These are phyloP conservation scores for Ophiostoma sp. DNA, from an alignment of 2,329 filamentous ascomycete species.

Conservation along the genomic window DNA sequence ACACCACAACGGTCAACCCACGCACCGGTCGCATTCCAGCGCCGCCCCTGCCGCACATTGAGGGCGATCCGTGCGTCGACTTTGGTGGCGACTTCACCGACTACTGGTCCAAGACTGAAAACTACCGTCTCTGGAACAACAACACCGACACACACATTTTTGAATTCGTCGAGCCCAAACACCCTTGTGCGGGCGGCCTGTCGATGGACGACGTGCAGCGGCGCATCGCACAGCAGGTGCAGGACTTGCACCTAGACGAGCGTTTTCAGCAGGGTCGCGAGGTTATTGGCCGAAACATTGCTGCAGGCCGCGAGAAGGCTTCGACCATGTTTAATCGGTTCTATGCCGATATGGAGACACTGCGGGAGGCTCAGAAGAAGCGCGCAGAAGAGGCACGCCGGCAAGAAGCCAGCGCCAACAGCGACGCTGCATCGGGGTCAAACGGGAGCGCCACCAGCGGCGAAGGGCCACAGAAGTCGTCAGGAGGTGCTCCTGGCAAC, in stretches of 20 bases:
- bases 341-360: conserved; percentile 82
- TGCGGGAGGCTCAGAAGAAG: conserved; percentile 67
- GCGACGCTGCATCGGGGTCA: neutral
- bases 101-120: conserved; percentile 83
- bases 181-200: conserved; percentile 87
- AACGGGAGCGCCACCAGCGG: neutral
- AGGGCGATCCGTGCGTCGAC: conserved; percentile 79
- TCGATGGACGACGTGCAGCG: conserved; percentile 93
- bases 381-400: conserved; percentile 51
- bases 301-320: conserved; percentile 81
- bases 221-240: conserved; percentile 82
- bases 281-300: conserved; percentile 81
- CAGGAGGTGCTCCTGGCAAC: neutral
- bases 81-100: conserved; percentile 81
- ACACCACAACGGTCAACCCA: conserved; percentile 54
- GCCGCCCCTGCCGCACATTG: conserved; percentile 55
- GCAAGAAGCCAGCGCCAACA: conserved; percentile 14
- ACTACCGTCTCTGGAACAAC: conserved; percentile 81
- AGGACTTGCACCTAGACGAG: conserved; percentile 90
- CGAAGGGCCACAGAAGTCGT: neutral
- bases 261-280: conserved; percentile 78
- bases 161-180: conserved; percentile 86
- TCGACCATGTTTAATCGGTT: conserved; percentile 80
- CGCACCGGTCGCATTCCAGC: conserved; percentile 39
- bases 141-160: conserved; percentile 83